These are phyloP conservation scores for Pisolithus thermaeus DNA, from an alignment of 1,284 basidiomycete species.

Conservation along the genomic window DNA sequence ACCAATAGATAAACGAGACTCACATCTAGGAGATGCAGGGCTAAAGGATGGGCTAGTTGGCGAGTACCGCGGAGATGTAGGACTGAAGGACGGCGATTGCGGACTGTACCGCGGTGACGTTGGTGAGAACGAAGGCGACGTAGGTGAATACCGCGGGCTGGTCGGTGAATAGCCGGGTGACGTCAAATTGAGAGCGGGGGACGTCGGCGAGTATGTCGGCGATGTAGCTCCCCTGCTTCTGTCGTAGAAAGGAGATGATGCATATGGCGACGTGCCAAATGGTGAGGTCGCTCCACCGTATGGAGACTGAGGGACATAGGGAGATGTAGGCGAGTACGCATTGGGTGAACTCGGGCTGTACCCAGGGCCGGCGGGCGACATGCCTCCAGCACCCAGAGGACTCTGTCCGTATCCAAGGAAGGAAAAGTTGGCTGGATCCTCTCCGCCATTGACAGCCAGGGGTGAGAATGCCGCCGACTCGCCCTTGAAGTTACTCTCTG, in stretches of 20 bases:
- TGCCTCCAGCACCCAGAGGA: slow-evolving; percentile 71
- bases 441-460: slow-evolving; percentile 82
- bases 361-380: slow-evolving; percentile 73
- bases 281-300: slow-evolving; percentile 78
- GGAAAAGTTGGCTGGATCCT: slow-evolving; percentile 70
- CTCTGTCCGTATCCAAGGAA: slow-evolving; percentile 78
- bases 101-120: slow-evolving; percentile 80
- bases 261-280: slow-evolving; percentile 72
- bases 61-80: slow-evolving; percentile 79
- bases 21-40: slow-evolving; percentile 80
- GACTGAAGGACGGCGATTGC: slow-evolving; percentile 80
- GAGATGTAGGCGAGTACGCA: slow-evolving; percentile 83
- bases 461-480: slow-evolving; percentile 93
- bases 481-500: slow-evolving; percentile 67
- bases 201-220: slow-evolving; percentile 84
- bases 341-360: slow-evolving; percentile 83
- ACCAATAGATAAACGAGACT: slow-evolving; percentile 28
- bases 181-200: slow-evolving; percentile 72
- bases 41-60: slow-evolving; percentile 85
- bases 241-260: slow-evolving; percentile 78
- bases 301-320: slow-evolving; percentile 82
- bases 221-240: slow-evolving; percentile 63
- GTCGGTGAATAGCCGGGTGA: slow-evolving; percentile 86
- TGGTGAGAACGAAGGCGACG: slow-evolving; percentile 82
- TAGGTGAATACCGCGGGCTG: slow-evolving; percentile 81